Conservation (phyloP, 345 rosid genomes). For the Citrus reticulata region DNA sequence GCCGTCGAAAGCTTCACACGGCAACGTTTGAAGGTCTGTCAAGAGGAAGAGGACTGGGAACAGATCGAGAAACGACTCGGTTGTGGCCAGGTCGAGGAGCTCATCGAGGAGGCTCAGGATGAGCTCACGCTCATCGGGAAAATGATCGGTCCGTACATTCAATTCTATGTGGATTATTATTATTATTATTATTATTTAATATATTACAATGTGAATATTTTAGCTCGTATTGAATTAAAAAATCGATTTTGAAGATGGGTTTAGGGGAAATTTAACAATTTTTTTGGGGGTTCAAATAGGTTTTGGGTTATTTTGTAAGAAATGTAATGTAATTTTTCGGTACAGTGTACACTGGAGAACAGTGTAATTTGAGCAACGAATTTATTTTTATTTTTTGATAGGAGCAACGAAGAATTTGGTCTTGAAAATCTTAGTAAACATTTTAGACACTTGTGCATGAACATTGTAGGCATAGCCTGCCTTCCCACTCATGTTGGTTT, state of each 20-base stretch:
- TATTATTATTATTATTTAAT: background rate
- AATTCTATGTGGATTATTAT: background rate
- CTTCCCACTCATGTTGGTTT: background rate
- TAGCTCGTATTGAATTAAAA: background rate
- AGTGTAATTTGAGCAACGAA: background rate
- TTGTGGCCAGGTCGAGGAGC: constrained; percentile 98
- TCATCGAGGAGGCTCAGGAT: constrained; percentile 92
- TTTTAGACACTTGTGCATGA: background rate
- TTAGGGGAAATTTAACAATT: background rate
- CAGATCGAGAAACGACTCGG: constrained; percentile 77
- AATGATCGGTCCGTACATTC: constrained; percentile 74
- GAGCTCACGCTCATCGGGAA: constrained; percentile 87
- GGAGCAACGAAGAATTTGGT: background rate
- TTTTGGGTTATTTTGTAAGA: background rate
- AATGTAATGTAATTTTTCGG: too few species aligned
- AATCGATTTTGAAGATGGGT: background rate
- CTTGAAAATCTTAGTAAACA: background rate
- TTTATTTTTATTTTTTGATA: too few species aligned
- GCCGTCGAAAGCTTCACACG: constrained; percentile 86
- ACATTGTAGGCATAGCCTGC: background rate
- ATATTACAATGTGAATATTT: background rate
- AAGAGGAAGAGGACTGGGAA: constrained; percentile 90
- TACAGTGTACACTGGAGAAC: background rate
- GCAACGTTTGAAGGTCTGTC: constrained; percentile 71
- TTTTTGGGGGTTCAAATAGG: background rate